Evolutionary conservation across 2,329 filamentous ascomycete species (phyloP).

Genomic region (Pseudocercospora eumusae): DNA sequence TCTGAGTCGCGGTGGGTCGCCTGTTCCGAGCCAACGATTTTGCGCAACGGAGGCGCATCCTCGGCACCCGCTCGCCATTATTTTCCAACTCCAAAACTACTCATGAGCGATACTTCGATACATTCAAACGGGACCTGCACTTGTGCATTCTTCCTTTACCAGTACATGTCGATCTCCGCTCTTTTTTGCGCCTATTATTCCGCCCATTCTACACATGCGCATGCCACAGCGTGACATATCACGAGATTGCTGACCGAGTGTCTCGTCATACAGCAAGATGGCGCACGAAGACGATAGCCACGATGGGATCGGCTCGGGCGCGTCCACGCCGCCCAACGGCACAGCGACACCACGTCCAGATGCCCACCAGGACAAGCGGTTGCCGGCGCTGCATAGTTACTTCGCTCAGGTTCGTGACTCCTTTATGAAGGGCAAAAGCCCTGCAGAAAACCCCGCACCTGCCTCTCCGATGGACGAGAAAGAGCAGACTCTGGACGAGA

Average conservation of each 20-base stretch:
- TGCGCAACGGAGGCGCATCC: conserved; percentile 8
- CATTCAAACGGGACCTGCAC: conserved; percentile 14
- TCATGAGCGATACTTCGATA: conserved; percentile 15
- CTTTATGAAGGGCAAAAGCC: conserved; percentile 47
- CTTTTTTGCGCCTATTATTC: conserved; percentile 17
- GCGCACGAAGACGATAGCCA: conserved; percentile 61
- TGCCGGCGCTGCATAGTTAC: conserved; percentile 94
- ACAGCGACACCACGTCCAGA: conserved; percentile 93
- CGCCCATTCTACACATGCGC: conserved; percentile 16
- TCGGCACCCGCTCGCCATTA: conserved; percentile 15
- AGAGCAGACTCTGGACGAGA: conserved; percentile 21
- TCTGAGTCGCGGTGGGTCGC: conserved; percentile 1
- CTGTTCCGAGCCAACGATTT: conserved; percentile 7
- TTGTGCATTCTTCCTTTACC: conserved; percentile 12
- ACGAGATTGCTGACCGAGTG: conserved; percentile 33
- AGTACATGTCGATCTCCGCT: conserved; percentile 25
- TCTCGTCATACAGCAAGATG: conserved; percentile 37
- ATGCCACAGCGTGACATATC: conserved; percentile 20
- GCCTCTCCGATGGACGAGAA: conserved; percentile 27
- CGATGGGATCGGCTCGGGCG: conserved; percentile 76
- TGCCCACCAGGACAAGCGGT: conserved; percentile 80
- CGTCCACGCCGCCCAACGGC: conserved; percentile 79
- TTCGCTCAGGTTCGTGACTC: conserved; percentile 98
- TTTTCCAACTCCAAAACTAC: conserved; percentile 8
- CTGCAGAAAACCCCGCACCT: conserved; percentile 39